These are phyloP conservation scores for Coemansia sp. DNA, from an alignment of 192 early-diverging fungal species.

Conservation along the genomic window DNA sequence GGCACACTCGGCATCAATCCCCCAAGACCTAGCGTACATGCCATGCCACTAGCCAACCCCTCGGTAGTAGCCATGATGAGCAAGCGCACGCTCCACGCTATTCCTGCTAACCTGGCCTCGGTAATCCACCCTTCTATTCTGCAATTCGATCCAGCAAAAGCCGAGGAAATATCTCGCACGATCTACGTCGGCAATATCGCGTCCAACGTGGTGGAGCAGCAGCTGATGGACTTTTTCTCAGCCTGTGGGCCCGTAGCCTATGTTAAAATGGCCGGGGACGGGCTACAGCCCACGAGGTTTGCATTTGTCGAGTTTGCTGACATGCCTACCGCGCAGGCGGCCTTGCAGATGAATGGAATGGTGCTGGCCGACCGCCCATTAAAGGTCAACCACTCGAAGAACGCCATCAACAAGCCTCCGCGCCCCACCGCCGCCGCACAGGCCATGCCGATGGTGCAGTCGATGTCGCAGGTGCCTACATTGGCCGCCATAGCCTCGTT, in stretches of 20 bases:
- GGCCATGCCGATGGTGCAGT: not conserved
- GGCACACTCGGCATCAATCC: not conserved
- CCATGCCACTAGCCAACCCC: constrained; percentile 42
- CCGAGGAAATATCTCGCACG: constrained; percentile 75
- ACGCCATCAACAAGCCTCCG: constrained; percentile 69
- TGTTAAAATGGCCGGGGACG: constrained; percentile 77
- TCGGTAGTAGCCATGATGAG: constrained; percentile 46
- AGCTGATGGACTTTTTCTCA: constrained; percentile 62
- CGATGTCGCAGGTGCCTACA: constrained; percentile 15
- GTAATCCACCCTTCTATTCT: constrained; percentile 55
- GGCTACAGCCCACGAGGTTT: constrained; percentile 63
- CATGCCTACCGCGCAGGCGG: constrained; percentile 55
- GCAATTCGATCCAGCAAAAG: constrained; percentile 63
- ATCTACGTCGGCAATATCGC: constrained; percentile 75
- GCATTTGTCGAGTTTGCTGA: constrained; percentile 79
- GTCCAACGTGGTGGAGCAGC: constrained; percentile 55
- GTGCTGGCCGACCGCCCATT: constrained; percentile 62
- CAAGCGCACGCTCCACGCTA: constrained; percentile 22
- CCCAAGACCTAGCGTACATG: not conserved
- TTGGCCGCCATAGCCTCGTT: constrained; percentile 37
- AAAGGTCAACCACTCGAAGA: constrained; percentile 76
- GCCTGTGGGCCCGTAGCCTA: constrained; percentile 65
- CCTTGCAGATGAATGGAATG: constrained; percentile 64
- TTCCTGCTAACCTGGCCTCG: constrained; percentile 39
- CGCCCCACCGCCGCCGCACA: not conserved